phyloP scores from a whole-genome alignment of 2,329 filamentous ascomycete species.

The Microthyrium microscopicum region DNA sequence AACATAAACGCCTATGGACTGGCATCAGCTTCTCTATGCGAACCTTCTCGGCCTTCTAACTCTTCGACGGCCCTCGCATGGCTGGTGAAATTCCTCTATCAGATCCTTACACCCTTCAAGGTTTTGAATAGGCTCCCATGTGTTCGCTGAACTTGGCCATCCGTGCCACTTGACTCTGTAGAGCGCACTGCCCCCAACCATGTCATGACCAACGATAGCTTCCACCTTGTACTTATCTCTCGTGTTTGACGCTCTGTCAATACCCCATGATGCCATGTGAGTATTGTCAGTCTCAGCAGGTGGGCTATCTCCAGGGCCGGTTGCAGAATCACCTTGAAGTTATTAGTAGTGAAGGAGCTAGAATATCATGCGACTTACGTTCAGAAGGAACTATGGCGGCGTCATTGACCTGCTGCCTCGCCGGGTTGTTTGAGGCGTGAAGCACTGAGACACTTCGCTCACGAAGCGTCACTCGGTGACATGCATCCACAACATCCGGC shows the following conservation, averaged over 20 bases:
- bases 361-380: slow-evolving; percentile 4
- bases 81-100: slow-evolving; percentile 3
- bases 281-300: slow-evolving; percentile 3
- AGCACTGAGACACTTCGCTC: slow-evolving; percentile 3
- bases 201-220: slow-evolving; percentile 5
- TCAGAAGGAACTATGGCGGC: slow-evolving; percentile 4
- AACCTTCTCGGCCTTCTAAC: slow-evolving; percentile 4
- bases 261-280: slow-evolving; percentile 1
- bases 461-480: slow-evolving; percentile 3
- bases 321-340: slow-evolving; percentile 4
- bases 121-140: slow-evolving; percentile 3
- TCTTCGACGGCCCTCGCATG: slow-evolving; percentile 3
- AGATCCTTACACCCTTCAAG: slow-evolving; percentile 2
- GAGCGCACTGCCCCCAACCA: slow-evolving; percentile 1
- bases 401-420: slow-evolving; percentile 3
- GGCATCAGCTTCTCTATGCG: slow-evolving; percentile 3
- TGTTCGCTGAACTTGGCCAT: slow-evolving; percentile 4
- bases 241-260: slow-evolving; percentile 1
- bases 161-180: slow-evolving; percentile 4
- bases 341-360: slow-evolving; percentile 4
- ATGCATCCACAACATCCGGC: slow-evolving; percentile 3
- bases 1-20: slow-evolving; percentile 2
- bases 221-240: slow-evolving; percentile 1
- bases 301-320: slow-evolving; percentile 3
- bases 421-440: slow-evolving; percentile 2